Percentiles rank a stretch among this genome's conserved stretches.
Evolutionary conservation across 164 flowering plant species (phyloP).

Genomic region (Kingdonia uniflora): DNA sequence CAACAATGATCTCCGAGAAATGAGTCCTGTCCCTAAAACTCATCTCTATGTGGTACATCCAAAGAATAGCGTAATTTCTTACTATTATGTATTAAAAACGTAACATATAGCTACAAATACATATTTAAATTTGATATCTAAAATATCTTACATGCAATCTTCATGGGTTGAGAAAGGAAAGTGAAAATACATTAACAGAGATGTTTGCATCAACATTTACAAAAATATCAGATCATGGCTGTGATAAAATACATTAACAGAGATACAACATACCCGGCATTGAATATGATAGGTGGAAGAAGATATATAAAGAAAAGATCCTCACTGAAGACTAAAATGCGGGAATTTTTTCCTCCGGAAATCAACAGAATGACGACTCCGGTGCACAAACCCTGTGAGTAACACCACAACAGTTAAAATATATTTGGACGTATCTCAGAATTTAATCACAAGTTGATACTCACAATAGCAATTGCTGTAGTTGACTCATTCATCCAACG

Average conservation of each 20-base stretch:
- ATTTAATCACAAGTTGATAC: conserved; percentile 13
- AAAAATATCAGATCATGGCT: not conserved
- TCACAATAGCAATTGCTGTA: conserved; percentile 58
- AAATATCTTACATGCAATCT: too few relatives aligned
- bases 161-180: too few relatives aligned
- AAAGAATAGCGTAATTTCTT: too few relatives aligned
- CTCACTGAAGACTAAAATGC: conserved; percentile 57
- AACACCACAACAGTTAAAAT: conserved; percentile 5
- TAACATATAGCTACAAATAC: too few relatives aligned
- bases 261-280: conserved; percentile 51
- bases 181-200: too few relatives aligned
- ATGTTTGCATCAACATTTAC: too few relatives aligned
- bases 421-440: not conserved
- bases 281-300: conserved; percentile 68
- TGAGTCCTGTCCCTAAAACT: too few relatives aligned
- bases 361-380: conserved; percentile 50
- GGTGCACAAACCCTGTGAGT: conserved; percentile 49
- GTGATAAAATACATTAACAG: not conserved
- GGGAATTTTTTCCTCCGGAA: conserved; percentile 56
- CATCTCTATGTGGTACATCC: too few relatives aligned
- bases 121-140: too few relatives aligned
- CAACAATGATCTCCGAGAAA: too few relatives aligned
- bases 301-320: conserved; percentile 75
- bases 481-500: conserved; percentile 71
- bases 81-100: too few relatives aligned